Conservation (phyloP, 805 yeast genomes). For the Kodamaea kaohsiungensis region DNA sequence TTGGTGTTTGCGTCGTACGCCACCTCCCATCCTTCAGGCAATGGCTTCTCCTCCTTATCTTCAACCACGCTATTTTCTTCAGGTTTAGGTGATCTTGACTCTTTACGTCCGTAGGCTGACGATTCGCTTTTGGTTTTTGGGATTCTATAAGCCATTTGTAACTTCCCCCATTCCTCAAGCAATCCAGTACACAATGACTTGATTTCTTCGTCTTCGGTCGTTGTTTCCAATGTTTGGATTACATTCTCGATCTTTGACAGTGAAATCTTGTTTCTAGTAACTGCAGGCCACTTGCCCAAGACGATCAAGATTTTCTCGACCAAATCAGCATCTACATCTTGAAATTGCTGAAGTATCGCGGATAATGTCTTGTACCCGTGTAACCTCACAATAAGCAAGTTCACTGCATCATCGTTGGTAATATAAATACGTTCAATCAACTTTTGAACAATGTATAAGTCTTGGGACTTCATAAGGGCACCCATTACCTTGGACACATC, state of each 20-base stretch:
- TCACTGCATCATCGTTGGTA: constrained; percentile 51
- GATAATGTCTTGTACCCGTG: constrained; percentile 87
- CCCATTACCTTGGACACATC: constrained; percentile 82
- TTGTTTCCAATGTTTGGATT: constrained; percentile 44
- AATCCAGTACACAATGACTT: constrained; percentile 44
- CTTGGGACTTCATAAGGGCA: constrained; percentile 76
- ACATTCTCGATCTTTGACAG: constrained; percentile 71
- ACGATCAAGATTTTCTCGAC: constrained; percentile 54
- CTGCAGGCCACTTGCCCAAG: constrained; percentile 51
- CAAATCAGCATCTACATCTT: constrained; percentile 36
- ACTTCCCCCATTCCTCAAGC: constrained; percentile 65
- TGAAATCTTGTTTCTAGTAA: constrained; percentile 76
- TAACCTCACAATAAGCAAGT: constrained; percentile 63
- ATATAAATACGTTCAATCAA: constrained; percentile 66
- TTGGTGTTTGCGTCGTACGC: constrained; percentile 50
- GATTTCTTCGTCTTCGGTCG: constrained; percentile 26
- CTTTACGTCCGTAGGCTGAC: constrained; percentile 19
- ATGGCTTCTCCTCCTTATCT: constrained; percentile 18
- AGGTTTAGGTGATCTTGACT: constrained; percentile 18
- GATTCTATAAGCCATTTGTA: constrained; percentile 83
- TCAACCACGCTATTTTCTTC: constrained; percentile 6
- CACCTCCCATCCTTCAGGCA: constrained; percentile 70
- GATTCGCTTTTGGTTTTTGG: constrained; percentile 51
- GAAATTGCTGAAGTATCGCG: constrained; percentile 48
- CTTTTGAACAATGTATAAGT: constrained; percentile 59